Conservation (phyloP, 225 moss, liverwort and hornwort species). For the Asterella californica region DNA sequence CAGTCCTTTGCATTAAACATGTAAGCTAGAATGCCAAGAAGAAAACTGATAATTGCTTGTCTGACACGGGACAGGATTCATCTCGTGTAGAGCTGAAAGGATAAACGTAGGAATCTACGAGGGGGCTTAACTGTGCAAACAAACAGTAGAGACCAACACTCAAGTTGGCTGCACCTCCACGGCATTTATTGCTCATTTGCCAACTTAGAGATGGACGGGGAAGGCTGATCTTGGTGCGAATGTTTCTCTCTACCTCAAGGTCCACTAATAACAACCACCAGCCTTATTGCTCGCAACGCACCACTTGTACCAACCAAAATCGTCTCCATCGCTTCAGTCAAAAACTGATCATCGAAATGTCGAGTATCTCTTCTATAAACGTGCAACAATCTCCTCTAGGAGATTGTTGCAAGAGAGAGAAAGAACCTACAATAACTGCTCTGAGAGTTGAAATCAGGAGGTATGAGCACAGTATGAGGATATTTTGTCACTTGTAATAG, state of each 20-base stretch:
- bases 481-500: constrained; percentile 19
- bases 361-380: background rate
- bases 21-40: background rate
- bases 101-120: background rate
- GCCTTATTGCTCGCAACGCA: background rate
- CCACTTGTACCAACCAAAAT: background rate
- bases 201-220: background rate
- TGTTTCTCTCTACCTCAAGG: background rate
- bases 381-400: background rate
- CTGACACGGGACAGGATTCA: background rate
- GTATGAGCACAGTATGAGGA: constrained; percentile 1
- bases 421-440: background rate
- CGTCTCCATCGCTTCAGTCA: background rate
- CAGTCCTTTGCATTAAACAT: background rate
- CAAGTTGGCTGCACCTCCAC: background rate
- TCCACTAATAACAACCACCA: background rate
- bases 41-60: background rate
- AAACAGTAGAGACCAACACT: background rate
- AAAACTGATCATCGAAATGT: background rate
- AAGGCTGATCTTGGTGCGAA: background rate
- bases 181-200: background rate
- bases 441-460: background rate
- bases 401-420: background rate
- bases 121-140: background rate
- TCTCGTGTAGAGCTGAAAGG: background rate